Percentiles rank a stretch among this genome's conserved stretches.
Evolutionary conservation across 192 early-diverging fungal genomes (phyloP).

Genomic region (Blastocladiella britannica): DNA sequence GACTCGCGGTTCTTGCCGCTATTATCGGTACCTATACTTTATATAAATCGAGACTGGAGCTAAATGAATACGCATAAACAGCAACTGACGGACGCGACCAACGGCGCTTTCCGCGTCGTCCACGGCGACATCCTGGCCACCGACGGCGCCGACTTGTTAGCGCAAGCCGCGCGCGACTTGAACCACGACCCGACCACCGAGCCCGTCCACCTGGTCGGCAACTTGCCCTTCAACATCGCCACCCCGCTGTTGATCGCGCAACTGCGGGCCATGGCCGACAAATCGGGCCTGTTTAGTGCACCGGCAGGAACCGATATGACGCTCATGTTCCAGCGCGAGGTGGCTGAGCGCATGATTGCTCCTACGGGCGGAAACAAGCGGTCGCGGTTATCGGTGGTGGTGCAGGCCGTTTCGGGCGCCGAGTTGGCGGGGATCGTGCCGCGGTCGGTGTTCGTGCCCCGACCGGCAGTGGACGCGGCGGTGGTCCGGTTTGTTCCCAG

Average conservation of each 20-base stretch:
- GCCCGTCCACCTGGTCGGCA: conserved; percentile 45
- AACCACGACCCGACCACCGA: conserved; percentile 6
- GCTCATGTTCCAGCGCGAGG: conserved; percentile 69
- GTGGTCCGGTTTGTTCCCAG: conserved; percentile 45
- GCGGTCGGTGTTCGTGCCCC: conserved; percentile 46
- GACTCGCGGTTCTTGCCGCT: conserved; percentile 47
- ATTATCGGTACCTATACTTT: conserved; percentile 7
- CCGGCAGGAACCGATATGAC: conserved; percentile 27
- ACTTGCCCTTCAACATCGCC: conserved; percentile 57
- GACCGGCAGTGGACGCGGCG: conserved; percentile 49
- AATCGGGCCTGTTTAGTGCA: conserved; percentile 36
- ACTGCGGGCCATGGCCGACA: conserved; percentile 31
- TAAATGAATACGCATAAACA: too few relatives aligned
- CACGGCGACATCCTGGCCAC: conserved; percentile 43
- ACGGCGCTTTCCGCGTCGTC: conserved; percentile 27
- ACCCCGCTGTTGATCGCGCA: conserved; percentile 50
- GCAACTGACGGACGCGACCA: conserved; percentile 49
- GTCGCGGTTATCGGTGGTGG: conserved; percentile 45
- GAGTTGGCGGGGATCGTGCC: conserved; percentile 38
- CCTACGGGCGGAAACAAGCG: conserved; percentile 21
- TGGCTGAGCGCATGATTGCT: conserved; percentile 44
- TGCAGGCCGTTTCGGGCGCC: conserved; percentile 46
- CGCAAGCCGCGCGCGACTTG: conserved; percentile 9
- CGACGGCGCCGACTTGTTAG: conserved; percentile 27
- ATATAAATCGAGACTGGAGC: too few relatives aligned